phyloP scores from a whole-genome alignment of 108 stramenopile species.

The Cyclotella distinguenda region DNA sequence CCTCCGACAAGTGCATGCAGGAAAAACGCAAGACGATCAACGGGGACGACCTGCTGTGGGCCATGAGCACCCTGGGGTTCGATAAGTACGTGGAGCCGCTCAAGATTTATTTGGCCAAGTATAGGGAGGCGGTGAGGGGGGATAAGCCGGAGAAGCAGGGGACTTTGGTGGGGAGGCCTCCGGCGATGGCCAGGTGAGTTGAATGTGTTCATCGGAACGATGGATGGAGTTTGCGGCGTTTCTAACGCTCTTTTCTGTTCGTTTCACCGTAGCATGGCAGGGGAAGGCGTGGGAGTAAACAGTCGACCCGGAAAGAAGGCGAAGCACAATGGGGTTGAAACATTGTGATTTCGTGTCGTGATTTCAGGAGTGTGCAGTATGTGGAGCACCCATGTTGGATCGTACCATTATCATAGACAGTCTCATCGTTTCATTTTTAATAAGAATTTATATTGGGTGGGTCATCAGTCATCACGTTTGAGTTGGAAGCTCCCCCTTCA shows the following conservation, averaged over 20 bases:
- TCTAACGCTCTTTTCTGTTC: neutral
- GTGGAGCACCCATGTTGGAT: too few relatives aligned
- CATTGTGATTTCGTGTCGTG: too few relatives aligned
- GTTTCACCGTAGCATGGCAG: neutral
- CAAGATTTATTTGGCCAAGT: constrained; percentile 95
- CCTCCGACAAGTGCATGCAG: constrained; percentile 96
- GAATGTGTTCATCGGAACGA: constrained; percentile 11
- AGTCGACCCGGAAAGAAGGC: constrained; percentile 7
- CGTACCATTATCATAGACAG: too few relatives aligned
- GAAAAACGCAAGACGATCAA: constrained; percentile 99
- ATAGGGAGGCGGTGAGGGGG: constrained; percentile 90
- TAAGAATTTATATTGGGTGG: too few relatives aligned
- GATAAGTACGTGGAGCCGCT: constrained; percentile 99
- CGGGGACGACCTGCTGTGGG: constrained; percentile 98
- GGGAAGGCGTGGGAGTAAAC: constrained; percentile 1
- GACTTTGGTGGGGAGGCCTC: constrained; percentile 27
- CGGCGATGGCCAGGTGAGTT: constrained; percentile 21
- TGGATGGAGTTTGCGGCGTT: neutral
- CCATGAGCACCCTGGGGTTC: constrained; percentile 98
- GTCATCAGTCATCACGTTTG: too few relatives aligned
- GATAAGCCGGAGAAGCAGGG: constrained; percentile 73
- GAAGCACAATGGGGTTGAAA: constrained; percentile 6
- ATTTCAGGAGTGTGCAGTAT: too few relatives aligned
- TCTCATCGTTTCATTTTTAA: too few relatives aligned
- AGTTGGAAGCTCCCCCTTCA: too few relatives aligned